Evolutionary conservation across 345 rosid genomes (phyloP).

Genomic region (Eucalyptus curtisii): DNA sequence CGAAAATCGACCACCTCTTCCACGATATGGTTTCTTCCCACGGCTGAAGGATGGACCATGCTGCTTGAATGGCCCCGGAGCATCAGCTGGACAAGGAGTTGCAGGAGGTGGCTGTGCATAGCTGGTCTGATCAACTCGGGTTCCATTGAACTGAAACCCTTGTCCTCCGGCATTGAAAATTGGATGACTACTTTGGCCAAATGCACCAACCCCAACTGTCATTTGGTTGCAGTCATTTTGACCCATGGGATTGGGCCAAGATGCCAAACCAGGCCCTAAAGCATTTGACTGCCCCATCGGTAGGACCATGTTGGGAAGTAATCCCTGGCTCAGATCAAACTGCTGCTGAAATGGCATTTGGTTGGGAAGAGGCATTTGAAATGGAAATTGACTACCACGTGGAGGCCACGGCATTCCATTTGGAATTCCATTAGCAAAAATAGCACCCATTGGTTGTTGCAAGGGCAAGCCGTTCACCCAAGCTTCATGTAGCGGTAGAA

Average conservation of each 20-base stretch:
- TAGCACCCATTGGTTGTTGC: conserved; percentile 14
- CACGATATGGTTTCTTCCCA: background rate
- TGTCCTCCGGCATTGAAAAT: background rate
- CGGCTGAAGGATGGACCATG: background rate
- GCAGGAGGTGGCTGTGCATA: background rate
- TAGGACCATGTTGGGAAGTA: conserved; percentile 14
- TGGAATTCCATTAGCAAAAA: conserved; percentile 23
- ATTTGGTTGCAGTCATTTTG: conserved; percentile 41
- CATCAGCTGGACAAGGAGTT: background rate
- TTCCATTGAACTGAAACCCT: background rate
- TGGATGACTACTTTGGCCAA: background rate
- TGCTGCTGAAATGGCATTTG: conserved; percentile 37
- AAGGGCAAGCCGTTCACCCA: conserved; percentile 19
- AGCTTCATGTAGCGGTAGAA: conserved; percentile 9
- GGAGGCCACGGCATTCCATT: conserved; percentile 34
- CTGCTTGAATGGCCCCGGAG: background rate
- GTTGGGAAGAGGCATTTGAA: conserved; percentile 19
- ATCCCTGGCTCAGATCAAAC: conserved; percentile 28
- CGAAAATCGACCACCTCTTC: background rate
- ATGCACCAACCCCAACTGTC: conserved; percentile 27
- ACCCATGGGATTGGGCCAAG: conserved; percentile 38
- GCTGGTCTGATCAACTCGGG: background rate
- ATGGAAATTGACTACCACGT: conserved; percentile 32
- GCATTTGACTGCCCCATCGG: conserved; percentile 35
- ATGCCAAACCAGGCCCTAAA: conserved; percentile 14